Evolutionary conservation across 2,329 filamentous ascomycete genomes (phyloP).

Genomic region (Epichloe elymi): DNA sequence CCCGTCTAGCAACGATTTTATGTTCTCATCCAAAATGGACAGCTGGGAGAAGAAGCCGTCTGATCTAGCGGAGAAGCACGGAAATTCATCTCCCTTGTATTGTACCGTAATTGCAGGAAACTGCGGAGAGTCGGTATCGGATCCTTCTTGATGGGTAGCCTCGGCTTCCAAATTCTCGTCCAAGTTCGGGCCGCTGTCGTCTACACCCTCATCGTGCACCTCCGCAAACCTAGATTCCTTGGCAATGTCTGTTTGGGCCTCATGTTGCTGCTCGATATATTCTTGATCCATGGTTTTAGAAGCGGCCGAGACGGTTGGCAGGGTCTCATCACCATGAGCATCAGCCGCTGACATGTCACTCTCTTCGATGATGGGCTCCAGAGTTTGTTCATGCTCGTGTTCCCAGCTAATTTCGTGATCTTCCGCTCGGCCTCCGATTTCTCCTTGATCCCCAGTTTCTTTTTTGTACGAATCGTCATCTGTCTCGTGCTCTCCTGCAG

Average conservation of each 20-base stretch:
- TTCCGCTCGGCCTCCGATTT: slow-evolving; percentile 2
- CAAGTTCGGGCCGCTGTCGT: neutral
- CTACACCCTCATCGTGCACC: slow-evolving; percentile 1
- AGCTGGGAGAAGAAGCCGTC: slow-evolving; percentile 32
- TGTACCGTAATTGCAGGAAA: slow-evolving; percentile 27
- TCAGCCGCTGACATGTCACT: neutral
- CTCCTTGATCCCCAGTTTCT: neutral
- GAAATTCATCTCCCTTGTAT: slow-evolving; percentile 31
- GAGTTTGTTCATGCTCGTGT: slow-evolving; percentile 5
- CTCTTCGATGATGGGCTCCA: neutral
- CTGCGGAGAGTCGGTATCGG: slow-evolving; percentile 7
- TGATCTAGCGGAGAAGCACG: slow-evolving; percentile 23
- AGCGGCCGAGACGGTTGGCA: neutral
- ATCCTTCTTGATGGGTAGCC: neutral
- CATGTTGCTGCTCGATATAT: neutral
- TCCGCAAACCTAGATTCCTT: neutral
- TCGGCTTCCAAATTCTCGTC: neutral
- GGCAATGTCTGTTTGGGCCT: too few species aligned
- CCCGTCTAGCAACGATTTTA: slow-evolving; percentile 30
- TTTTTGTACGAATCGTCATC: neutral
- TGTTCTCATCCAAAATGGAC: slow-evolving; percentile 27
- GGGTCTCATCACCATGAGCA: neutral
- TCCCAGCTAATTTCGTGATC: slow-evolving; percentile 14
- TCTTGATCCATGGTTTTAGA: neutral
- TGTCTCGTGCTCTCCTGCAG: neutral